A percentile compares a stretch with the other conserved stretches of the same genome.
phyloP scores from a whole-genome alignment of 148 eudicot species.

The Selenicereus undatus region DNA sequence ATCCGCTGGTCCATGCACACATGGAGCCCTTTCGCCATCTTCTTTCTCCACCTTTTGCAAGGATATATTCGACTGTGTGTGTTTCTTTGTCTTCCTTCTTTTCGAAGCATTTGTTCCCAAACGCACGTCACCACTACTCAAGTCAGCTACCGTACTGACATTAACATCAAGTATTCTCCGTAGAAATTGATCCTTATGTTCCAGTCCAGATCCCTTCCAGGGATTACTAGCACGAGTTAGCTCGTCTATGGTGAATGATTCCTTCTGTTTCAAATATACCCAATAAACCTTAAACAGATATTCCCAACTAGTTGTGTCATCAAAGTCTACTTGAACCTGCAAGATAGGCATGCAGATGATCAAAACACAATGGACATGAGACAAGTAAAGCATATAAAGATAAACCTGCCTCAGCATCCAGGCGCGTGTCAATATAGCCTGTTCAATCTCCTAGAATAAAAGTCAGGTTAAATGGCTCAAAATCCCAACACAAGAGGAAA shows the following conservation, averaged over 20 bases:
- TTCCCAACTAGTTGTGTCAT: slow-evolving; percentile 86
- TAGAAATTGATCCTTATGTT: slow-evolving; percentile 20
- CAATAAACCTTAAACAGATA: slow-evolving; percentile 94
- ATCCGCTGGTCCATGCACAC: slow-evolving; percentile 30
- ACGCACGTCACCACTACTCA: slow-evolving; percentile 17
- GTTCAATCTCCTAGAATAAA: background rate
- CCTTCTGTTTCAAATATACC: slow-evolving; percentile 60
- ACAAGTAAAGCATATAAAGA: too few relatives aligned
- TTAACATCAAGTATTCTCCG: slow-evolving; percentile 13
- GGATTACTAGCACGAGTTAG: slow-evolving; percentile 66
- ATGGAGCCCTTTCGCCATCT: slow-evolving; percentile 24
- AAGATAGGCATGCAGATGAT: slow-evolving; percentile 14
- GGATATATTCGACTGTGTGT: slow-evolving; percentile 25
- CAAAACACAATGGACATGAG: background rate
- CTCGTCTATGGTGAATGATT: slow-evolving; percentile 60
- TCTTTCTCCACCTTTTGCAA: slow-evolving; percentile 24
- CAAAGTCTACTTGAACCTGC: slow-evolving; percentile 92
- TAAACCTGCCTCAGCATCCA: background rate
- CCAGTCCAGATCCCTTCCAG: slow-evolving; percentile 39
- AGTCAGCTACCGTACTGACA: slow-evolving; percentile 14
- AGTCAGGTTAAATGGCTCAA: background rate
- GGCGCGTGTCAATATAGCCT: background rate
- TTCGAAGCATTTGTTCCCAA: slow-evolving; percentile 43
- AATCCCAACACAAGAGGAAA: background rate
- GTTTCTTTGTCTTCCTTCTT: slow-evolving; percentile 44